phyloP scores from a whole-genome alignment of 371 early-diverging fungal genomes.

The Parasitella parasitica region DNA sequence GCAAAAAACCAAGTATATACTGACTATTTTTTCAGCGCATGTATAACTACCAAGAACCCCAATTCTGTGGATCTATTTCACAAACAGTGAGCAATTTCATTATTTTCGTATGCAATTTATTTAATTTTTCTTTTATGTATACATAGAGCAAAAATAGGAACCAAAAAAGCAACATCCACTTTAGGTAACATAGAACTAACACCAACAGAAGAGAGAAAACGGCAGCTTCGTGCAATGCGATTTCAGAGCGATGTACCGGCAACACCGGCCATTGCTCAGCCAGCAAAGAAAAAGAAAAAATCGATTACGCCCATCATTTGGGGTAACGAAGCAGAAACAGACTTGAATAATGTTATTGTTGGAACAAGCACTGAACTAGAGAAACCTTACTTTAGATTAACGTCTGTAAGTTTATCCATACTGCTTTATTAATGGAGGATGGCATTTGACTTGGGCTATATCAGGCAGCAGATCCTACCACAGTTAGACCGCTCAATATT shows the following conservation, averaged over 20 bases:
- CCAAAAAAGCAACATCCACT: not conserved
- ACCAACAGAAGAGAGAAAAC: slow-evolving; percentile 7
- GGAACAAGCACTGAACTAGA: slow-evolving; percentile 84
- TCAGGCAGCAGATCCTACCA: slow-evolving; percentile 87
- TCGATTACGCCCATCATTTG: not conserved
- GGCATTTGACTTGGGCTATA: not conserved
- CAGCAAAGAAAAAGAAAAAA: slow-evolving; percentile 1
- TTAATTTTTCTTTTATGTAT: not conserved
- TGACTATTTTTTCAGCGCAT: slow-evolving; percentile 1
- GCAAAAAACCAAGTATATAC: not conserved
- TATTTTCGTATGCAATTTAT: not conserved
- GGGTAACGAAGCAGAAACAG: not conserved
- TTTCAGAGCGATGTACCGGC: slow-evolving; percentile 17
- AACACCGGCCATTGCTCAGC: not conserved
- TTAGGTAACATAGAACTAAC: slow-evolving; percentile 21
- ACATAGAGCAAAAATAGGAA: not conserved
- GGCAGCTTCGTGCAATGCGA: slow-evolving; percentile 21
- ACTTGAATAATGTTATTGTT: slow-evolving; percentile 58
- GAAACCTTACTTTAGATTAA: slow-evolving; percentile 84
- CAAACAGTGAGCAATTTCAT: not conserved
- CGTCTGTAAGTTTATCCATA: slow-evolving; percentile 56
- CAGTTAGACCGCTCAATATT: slow-evolving; percentile 82
- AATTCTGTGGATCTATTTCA: not conserved
- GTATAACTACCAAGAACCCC: slow-evolving; percentile 13
- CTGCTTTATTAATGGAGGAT: not conserved